Base-by-base conservation (phyloP, 2,329 filamentous ascomycete genomes). In the Trichoderma sp. region DNA sequence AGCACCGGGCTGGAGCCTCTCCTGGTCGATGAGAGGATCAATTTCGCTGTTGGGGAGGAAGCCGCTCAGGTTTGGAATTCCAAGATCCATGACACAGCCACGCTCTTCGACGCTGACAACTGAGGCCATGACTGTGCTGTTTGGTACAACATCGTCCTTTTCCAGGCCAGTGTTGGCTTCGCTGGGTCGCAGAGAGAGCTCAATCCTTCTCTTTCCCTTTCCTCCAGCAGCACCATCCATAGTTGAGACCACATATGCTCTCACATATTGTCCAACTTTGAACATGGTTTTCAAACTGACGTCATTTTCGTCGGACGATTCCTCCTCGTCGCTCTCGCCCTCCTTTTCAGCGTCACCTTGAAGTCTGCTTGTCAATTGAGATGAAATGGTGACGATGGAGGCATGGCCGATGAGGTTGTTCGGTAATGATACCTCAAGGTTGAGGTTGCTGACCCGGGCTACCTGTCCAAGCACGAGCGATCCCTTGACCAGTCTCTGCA, bases 71-170 rank as follows among this genome's bases (percentile, higher is more conserved):
- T 87, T 85, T 39, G 89, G 84, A 7, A 98, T 82, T 19, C 93
- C 93, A 42, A 98, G 80, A 73, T 97, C 93, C 93, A 99, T 97
- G 67, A 98, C 87, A 68, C 95, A 86, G 70, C 95, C 95, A 75
- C 97, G 94, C 74, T 99, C 96, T 79, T 99, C 94, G n/a, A 96
- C 90, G 78, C 94, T 99, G 60, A 86, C 80, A 29, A 99, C 90
- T 0, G 93, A 90, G 2, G 93, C 94, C 85, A 98, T 96, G 22
- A 98, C 82, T 54, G 92, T 93, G 71, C 84, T 85, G 74, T 97
- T 90, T 48, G 86, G 80, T 10, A 95, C 88, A 10, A 97, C 79
- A 73, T 93, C 92, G 48, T 90, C 87, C 71, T 87, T 86, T 4
- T 86, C 83, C 25, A 99, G 82, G 1, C 92, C 90, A 2, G 86